Conservation (phyloP, 2,329 filamentous ascomycete genomes). For the Venturia pyrina region DNA sequence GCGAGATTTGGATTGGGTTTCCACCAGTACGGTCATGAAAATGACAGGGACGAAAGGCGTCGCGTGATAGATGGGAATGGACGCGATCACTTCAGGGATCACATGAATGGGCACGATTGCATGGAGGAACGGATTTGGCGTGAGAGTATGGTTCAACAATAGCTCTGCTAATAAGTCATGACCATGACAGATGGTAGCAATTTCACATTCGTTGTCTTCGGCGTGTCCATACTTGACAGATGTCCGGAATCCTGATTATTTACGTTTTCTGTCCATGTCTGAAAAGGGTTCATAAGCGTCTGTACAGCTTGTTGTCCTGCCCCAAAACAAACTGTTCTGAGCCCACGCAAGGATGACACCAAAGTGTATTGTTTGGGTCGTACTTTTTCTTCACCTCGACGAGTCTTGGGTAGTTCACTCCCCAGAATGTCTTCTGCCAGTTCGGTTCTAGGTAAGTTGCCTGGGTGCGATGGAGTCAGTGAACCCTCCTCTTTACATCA, state of each 20-base stretch:
- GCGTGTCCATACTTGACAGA: too few species aligned
- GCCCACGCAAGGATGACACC: constrained; percentile 10
- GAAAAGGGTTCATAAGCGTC: not conserved
- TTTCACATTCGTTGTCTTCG: too few species aligned
- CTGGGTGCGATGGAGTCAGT: constrained; percentile 15
- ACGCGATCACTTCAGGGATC: too few species aligned
- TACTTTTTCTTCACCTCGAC: constrained; percentile 40
- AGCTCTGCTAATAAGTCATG: too few species aligned
- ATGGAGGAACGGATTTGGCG: too few species aligned
- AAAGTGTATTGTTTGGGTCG: constrained; percentile 46
- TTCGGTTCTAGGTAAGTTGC: constrained; percentile 13
- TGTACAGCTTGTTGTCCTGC: constrained; percentile 3
- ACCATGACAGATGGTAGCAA: too few species aligned
- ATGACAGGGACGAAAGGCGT: not conserved
- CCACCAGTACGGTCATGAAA: not conserved
- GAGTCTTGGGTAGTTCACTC: constrained; percentile 39
- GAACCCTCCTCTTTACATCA: not conserved
- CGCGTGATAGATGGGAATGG: not conserved
- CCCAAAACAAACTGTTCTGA: not conserved
- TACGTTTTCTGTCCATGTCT: too few species aligned
- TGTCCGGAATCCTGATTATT: too few species aligned
- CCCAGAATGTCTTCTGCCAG: constrained; percentile 46
- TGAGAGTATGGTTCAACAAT: too few species aligned
- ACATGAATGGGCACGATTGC: too few species aligned
- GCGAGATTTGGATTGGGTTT: too few species aligned